Conservation (phyloP, 2,329 filamentous ascomycete genomes). For the Apiospora arundinis region DNA sequence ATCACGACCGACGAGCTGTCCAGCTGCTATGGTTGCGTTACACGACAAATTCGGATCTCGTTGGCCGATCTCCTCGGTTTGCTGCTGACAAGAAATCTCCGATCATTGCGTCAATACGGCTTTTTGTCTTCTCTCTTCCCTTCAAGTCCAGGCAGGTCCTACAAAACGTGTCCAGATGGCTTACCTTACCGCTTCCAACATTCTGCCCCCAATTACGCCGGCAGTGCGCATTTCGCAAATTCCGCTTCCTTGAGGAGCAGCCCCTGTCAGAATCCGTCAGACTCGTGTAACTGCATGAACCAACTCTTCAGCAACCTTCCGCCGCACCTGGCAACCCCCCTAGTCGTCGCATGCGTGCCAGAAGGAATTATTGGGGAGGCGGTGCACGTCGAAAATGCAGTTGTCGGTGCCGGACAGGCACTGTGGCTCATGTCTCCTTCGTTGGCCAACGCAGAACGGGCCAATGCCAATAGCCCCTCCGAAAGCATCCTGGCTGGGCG, state of each 20-base stretch:
- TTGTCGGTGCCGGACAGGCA: constrained; percentile 4
- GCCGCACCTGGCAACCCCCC: too few relatives aligned
- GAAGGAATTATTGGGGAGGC: neutral
- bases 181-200: neutral
- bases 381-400: neutral
- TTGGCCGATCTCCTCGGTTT: constrained; percentile 9
- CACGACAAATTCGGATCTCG: constrained; percentile 16
- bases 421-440: constrained; percentile 3
- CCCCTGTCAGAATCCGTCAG: constrained; percentile 4
- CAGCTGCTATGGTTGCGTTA: neutral
- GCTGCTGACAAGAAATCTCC: constrained; percentile 10
- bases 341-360: neutral
- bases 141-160: neutral
- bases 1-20: neutral
- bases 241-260: neutral
- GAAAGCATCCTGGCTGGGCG: neutral
- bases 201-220: neutral
- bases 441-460: neutral
- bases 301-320: neutral
- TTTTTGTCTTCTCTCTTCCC: neutral
- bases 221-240: neutral
- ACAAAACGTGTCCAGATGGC: constrained; percentile 5
- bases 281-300: constrained; percentile 10
- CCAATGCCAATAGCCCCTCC: neutral
- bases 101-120: neutral